Conservation (phyloP, 2,329 filamentous ascomycete species). For the Didymella pinodella region DNA sequence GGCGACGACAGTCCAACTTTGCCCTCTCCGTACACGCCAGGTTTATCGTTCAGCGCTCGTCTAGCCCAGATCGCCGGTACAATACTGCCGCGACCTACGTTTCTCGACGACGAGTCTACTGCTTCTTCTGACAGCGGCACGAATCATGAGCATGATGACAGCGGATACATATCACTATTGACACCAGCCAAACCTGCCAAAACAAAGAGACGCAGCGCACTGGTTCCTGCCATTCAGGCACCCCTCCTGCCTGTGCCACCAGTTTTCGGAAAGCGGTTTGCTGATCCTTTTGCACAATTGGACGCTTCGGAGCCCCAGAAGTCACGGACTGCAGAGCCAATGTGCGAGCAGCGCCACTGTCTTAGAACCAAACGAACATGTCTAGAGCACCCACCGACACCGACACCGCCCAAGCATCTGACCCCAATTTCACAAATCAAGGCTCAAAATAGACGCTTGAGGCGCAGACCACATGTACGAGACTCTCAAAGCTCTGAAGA, state of each 20-base stretch:
- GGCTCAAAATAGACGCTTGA: neutral
- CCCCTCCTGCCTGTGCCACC: neutral
- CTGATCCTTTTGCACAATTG: neutral
- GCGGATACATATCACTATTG: neutral
- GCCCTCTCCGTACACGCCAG: neutral
- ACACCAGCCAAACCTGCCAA: neutral
- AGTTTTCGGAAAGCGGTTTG: neutral
- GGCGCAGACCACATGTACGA: neutral
- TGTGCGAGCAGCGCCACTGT: conserved; percentile 14
- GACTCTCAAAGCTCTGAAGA: neutral
- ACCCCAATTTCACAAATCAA: neutral
- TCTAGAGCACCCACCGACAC: conserved; percentile 7
- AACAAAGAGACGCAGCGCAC: too few species aligned
- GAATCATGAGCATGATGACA: neutral
- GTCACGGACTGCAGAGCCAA: neutral
- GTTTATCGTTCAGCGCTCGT: conserved; percentile 1
- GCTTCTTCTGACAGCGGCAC: neutral
- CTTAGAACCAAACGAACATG: conserved; percentile 14
- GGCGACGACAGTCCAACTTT: conserved; percentile 1
- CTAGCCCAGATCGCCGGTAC: neutral
- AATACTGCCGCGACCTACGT: neutral
- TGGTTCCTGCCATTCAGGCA: neutral
- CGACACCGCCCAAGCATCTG: neutral
- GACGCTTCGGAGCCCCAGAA: neutral
- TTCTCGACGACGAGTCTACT: neutral